phyloP scores from a whole-genome alignment of 169 alveolate species.

The Miamiensis avidus region DNA sequence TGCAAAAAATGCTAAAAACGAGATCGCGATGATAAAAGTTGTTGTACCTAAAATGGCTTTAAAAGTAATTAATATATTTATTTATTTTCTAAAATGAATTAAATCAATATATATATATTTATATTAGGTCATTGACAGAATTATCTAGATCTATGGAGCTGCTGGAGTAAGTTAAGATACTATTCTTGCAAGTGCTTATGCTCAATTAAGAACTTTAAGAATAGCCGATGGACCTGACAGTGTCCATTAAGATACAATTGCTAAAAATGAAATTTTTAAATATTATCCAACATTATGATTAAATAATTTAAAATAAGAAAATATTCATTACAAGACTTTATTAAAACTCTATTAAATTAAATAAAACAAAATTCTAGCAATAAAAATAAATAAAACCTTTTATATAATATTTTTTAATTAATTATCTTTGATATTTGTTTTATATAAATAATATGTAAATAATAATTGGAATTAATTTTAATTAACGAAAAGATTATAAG shows the following conservation, averaged over 20 bases:
- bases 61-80: conserved; percentile 6
- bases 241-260: conserved; percentile 40
- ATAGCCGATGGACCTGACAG: conserved; percentile 62
- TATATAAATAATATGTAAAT: too few species aligned
- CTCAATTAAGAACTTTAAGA: conserved; percentile 48
- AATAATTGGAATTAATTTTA: too few species aligned
- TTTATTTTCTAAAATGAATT: too few species aligned
- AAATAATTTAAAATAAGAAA: too few species aligned
- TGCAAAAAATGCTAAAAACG: conserved; percentile 26
- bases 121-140: conserved; percentile 32
- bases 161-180: conserved; percentile 49
- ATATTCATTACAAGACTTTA: too few species aligned
- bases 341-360: too few species aligned
- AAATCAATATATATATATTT: too few species aligned
- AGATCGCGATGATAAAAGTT: conserved; percentile 27
- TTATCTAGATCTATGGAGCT: conserved; percentile 48
- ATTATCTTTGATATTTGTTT: too few species aligned
- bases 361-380: too few species aligned
- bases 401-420: too few species aligned
- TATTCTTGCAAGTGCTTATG: conserved; percentile 32
- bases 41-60: conserved; percentile 36
- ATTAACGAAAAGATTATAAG: too few species aligned
- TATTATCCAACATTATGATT: conserved; percentile 24
- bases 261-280: conserved; percentile 23
- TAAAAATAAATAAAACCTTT: too few species aligned